A percentile compares a stretch with the other conserved stretches of the same genome.
phyloP scores from a whole-genome alignment of 2,329 filamentous ascomycete species.

The Aspergillus quadricinctus region DNA sequence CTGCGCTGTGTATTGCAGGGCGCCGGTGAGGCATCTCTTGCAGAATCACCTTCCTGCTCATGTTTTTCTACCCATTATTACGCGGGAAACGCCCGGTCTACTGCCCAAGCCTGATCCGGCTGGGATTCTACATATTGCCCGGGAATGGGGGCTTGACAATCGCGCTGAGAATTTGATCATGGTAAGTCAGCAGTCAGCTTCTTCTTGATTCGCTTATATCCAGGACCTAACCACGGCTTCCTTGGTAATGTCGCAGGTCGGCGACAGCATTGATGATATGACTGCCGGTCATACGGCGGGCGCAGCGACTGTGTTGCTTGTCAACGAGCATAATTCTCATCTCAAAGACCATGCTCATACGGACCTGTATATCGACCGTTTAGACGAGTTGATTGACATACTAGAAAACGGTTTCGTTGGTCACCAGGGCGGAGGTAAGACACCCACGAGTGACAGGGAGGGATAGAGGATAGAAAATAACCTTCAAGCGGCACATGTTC shows the following conservation, averaged over 20 bases:
- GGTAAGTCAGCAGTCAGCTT: slow-evolving; percentile 23
- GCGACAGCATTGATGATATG: slow-evolving; percentile 89
- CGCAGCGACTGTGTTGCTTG: slow-evolving; percentile 82
- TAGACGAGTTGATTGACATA: slow-evolving; percentile 73
- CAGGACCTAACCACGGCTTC: not conserved
- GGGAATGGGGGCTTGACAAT: slow-evolving; percentile 62
- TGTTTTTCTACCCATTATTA: slow-evolving; percentile 74
- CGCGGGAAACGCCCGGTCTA: slow-evolving; percentile 65
- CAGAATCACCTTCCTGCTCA: slow-evolving; percentile 66
- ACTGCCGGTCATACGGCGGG: slow-evolving; percentile 77
- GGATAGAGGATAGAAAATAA: not conserved
- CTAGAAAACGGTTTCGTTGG: slow-evolving; percentile 72
- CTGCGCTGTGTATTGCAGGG: slow-evolving; percentile 16
- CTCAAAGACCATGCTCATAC: slow-evolving; percentile 70
- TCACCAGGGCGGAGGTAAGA: slow-evolving; percentile 16
- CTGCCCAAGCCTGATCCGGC: slow-evolving; percentile 80
- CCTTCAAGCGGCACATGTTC: not conserved
- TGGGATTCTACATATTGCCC: slow-evolving; percentile 80
- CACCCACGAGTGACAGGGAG: slow-evolving; percentile 6
- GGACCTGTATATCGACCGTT: slow-evolving; percentile 64
- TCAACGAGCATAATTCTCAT: slow-evolving; percentile 73
- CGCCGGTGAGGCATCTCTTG: slow-evolving; percentile 48
- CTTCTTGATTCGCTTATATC: not conserved
- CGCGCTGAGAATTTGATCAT: slow-evolving; percentile 39
- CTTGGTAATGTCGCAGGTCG: slow-evolving; percentile 39